Percentiles rank a stretch among this genome's conserved stretches.
These are phyloP conservation scores for Plasmopara muralis DNA, from an alignment of 352 stramenopile species.

Conservation along the genomic window DNA sequence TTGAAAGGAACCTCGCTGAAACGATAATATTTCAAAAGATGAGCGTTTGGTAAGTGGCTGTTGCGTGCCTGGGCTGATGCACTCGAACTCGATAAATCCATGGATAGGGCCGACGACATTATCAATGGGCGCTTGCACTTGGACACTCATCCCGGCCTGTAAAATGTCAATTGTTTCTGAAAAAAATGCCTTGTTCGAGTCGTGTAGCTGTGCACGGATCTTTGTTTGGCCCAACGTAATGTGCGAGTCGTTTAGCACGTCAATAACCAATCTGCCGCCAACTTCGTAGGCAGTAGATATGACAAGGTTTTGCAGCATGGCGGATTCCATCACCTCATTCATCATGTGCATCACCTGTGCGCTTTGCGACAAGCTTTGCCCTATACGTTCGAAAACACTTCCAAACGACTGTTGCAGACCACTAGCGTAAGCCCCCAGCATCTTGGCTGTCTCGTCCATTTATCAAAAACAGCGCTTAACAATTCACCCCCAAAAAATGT, in stretches of 20 bases:
- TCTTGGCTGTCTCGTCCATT: constrained; percentile 67
- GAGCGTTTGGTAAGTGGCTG: constrained; percentile 43
- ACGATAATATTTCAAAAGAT: constrained; percentile 37
- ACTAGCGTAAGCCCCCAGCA: constrained; percentile 52
- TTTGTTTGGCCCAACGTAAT: constrained; percentile 36
- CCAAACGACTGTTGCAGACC: constrained; percentile 70
- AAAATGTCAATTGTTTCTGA: constrained; percentile 23
- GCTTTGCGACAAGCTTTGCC: constrained; percentile 58
- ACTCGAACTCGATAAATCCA: constrained; percentile 30
- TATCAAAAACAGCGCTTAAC: background rate
- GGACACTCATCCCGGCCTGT: constrained; percentile 13
- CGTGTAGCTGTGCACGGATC: constrained; percentile 17
- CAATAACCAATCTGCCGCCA: constrained; percentile 21
- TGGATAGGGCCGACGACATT: constrained; percentile 8
- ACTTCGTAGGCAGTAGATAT: constrained; percentile 25
- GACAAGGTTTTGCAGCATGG: constrained; percentile 60
- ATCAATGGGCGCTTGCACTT: constrained; percentile 27
- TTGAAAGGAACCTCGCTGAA: constrained; percentile 34
- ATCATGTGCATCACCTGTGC: constrained; percentile 76
- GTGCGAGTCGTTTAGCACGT: constrained; percentile 49
- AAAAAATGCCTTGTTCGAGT: constrained; percentile 10
- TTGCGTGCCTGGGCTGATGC: constrained; percentile 57
- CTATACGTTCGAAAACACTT: constrained; percentile 59
- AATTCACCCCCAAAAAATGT: too few species aligned
- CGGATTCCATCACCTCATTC: constrained; percentile 76